Conservation (phyloP, 371 early-diverging fungal genomes). For the Apophysomyces ossiformis region DNA sequence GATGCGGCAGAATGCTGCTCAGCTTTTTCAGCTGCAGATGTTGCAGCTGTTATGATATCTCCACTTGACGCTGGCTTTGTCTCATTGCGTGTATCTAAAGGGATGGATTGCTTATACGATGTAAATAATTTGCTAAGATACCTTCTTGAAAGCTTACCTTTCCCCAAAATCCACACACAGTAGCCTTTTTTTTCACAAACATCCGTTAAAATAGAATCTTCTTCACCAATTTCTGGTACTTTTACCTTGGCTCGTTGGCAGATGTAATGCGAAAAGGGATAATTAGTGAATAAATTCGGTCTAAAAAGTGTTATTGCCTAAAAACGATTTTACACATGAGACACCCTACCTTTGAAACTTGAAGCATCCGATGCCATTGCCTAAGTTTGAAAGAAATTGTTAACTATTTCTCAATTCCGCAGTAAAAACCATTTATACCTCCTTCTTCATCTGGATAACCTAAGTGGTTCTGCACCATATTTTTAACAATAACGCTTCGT, state of each 20-base stretch:
- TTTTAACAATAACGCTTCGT: not conserved
- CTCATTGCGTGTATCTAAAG: not conserved
- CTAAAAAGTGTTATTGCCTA: not conserved
- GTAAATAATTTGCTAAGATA: not conserved
- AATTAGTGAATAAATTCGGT: not conserved
- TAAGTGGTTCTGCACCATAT: not conserved
- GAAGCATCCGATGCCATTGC: not conserved
- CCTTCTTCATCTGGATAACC: not conserved
- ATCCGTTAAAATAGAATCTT: not conserved
- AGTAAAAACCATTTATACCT: not conserved
- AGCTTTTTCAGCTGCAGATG: not conserved
- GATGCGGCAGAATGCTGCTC: too few relatives aligned
- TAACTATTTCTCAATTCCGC: not conserved
- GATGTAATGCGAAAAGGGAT: not conserved
- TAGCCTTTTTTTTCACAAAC: not conserved
- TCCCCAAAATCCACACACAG: slow-evolving; percentile 6
- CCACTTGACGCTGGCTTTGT: not conserved
- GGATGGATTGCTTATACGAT: not conserved
- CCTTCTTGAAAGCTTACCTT: not conserved
- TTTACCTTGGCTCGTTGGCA: not conserved
- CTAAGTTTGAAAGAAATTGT: not conserved
- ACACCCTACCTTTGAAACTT: not conserved
- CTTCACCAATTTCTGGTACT: not conserved
- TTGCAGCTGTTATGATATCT: not conserved
- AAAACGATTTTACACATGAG: not conserved